These are phyloP conservation scores for Inga oerstediana DNA, from an alignment of 306 rosid genomes.

Conservation along the genomic window DNA sequence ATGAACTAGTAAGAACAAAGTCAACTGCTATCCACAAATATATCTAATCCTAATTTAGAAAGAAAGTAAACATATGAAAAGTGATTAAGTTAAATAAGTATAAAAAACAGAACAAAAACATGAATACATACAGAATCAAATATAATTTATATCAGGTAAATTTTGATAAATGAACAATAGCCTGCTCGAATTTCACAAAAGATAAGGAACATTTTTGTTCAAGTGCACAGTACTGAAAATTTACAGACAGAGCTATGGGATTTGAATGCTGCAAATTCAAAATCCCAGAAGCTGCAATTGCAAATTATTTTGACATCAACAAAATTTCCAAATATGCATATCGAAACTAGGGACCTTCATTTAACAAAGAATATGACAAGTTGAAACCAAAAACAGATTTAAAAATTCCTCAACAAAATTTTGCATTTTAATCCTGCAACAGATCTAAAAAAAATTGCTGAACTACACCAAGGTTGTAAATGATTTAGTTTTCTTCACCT, in stretches of 20 bases:
- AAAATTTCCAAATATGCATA: neutral
- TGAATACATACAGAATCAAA: neutral
- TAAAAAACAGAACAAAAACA: constrained; percentile 3
- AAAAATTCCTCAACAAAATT: neutral
- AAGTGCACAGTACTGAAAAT: neutral
- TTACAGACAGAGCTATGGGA: constrained; percentile 7
- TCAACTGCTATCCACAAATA: neutral
- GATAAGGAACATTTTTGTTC: neutral
- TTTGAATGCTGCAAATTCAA: constrained; percentile 25
- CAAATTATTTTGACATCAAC: constrained; percentile 17
- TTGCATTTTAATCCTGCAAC: constrained; percentile 3
- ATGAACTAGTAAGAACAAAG: constrained; percentile 23
- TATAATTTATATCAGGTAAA: constrained; percentile 24
- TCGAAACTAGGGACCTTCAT: constrained; percentile 22
- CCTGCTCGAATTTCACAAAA: neutral
- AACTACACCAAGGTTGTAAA: neutral
- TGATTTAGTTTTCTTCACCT: neutral
- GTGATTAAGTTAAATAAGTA: neutral
- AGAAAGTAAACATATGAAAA: neutral
- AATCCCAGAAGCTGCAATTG: constrained; percentile 9
- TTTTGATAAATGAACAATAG: constrained; percentile 25
- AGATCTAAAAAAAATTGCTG: constrained; percentile 9
- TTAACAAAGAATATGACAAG: constrained; percentile 1
- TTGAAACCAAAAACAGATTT: neutral
- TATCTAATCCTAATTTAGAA: neutral